Conservation (phyloP, 2,329 filamentous ascomycete genomes). For the Incumbomyces lentus region DNA sequence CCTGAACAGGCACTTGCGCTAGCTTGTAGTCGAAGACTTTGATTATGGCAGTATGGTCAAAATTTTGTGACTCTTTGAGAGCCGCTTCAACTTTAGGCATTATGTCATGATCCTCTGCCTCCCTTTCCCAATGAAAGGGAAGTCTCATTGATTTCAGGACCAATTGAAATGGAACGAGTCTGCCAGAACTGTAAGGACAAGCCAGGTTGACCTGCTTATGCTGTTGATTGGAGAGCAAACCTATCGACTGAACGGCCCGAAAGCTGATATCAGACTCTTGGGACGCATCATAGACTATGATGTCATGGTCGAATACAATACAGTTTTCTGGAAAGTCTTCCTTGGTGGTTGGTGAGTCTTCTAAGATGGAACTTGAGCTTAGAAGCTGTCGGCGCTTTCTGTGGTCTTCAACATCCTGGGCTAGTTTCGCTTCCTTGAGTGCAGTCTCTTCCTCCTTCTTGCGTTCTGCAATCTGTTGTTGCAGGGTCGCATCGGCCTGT, state of each 20-base stretch:
- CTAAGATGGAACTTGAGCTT: slow-evolving; percentile 7
- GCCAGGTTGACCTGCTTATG: slow-evolving; percentile 56
- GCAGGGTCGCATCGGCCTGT: slow-evolving; percentile 10
- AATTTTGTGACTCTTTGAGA: slow-evolving; percentile 62
- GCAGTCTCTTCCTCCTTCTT: slow-evolving; percentile 3
- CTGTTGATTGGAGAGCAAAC: slow-evolving; percentile 53
- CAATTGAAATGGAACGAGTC: slow-evolving; percentile 50
- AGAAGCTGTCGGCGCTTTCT: slow-evolving; percentile 10
- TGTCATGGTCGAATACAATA: slow-evolving; percentile 33
- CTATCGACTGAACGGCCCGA: slow-evolving; percentile 59
- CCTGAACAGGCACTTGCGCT: slow-evolving; percentile 38
- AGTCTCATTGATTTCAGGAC: slow-evolving; percentile 63
- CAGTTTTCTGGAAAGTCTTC: slow-evolving; percentile 16
- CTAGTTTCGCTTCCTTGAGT: slow-evolving; percentile 11
- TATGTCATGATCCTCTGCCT: slow-evolving; percentile 59
- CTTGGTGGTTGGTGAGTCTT: slow-evolving; percentile 5
- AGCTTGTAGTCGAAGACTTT: slow-evolving; percentile 78
- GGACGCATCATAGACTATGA: slow-evolving; percentile 50
- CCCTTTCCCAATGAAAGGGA: slow-evolving; percentile 47
- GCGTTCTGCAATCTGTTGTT: slow-evolving; percentile 9
- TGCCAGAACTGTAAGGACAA: slow-evolving; percentile 53
- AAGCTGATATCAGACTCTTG: slow-evolving; percentile 53
- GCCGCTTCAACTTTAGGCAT: slow-evolving; percentile 66
- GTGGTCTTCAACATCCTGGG: slow-evolving; percentile 14
- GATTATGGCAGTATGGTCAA: slow-evolving; percentile 67